Evolutionary conservation across 148 eudicot genomes (phyloP), one percentile per base, ranked within the genome.

Genomic region (Heliamphora exappendiculata): DNA sequence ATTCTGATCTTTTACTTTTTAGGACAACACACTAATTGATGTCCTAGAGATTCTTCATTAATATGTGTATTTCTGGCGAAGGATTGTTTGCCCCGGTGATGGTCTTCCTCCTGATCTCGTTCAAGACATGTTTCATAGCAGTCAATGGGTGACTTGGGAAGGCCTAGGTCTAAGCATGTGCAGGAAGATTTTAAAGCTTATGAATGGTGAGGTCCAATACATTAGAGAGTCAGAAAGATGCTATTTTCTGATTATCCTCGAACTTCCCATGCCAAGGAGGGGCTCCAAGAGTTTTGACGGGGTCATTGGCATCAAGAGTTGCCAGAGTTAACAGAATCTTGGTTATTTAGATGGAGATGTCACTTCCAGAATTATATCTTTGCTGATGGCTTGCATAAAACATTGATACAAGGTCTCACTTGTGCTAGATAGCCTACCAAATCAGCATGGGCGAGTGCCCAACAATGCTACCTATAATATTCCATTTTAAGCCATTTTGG

Each of bases 81-180:
- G 98, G 88, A 86, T 95, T 82, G 89, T 86, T 26, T 92, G 89
- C 79, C 96, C 94, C 0, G 98, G 97, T 14, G 92, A 95, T 72
- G 98, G 98, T 31, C 91, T 95, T 64, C 94, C 98, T 20, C 91
- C 92, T 0, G 93, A 89, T 53, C 71, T 95, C 34, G 88, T 95
- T 59, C 96, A 90, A 67, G 98, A 95, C 85, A 91, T 92, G 97
- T 95, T 95, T 81, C 91, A 88, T 77, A 88, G 81, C 81, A 89
- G 81, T 57, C 84, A 78, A 81, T 95, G 98, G 97, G 85, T 34
- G 36, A 90, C 92, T 41, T 90, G 88, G 64, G 98, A 92, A 92
- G 98, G 98, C 39, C 82, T 95, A 4, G 93, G 96, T 5, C 89
- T 95, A 5, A 88, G 97, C 87, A 92, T 91, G 92, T 90, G 91